Conservation (phyloP, 768 basidiomycete genomes). For the Rhodotorula diobovata region DNA sequence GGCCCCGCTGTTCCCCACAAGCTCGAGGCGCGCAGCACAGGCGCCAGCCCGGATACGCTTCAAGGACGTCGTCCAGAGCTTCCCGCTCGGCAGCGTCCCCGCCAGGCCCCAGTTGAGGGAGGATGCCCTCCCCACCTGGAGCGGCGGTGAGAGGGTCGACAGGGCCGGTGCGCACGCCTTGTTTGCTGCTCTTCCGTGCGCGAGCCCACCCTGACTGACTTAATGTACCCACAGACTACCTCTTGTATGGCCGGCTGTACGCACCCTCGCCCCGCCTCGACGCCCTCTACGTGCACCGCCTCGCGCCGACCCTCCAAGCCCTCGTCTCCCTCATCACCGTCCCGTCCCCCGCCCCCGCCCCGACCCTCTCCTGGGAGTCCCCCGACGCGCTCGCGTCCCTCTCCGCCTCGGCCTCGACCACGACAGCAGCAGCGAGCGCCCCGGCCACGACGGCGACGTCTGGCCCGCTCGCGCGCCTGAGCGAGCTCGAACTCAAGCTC, state of each 20-base stretch:
- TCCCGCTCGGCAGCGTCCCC: slow-evolving; percentile 77
- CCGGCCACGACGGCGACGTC: slow-evolving; percentile 51
- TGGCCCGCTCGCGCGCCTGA: slow-evolving; percentile 48
- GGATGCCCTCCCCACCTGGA: slow-evolving; percentile 60
- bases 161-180: slow-evolving; percentile 70
- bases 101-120: slow-evolving; percentile 69
- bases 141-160: slow-evolving; percentile 72
- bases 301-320: slow-evolving; percentile 72
- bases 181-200: neutral
- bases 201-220: too few species aligned
- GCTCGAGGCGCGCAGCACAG: slow-evolving; percentile 50
- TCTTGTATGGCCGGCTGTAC: slow-evolving; percentile 86
- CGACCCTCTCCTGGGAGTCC: slow-evolving; percentile 31
- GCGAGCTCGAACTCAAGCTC: slow-evolving; percentile 66
- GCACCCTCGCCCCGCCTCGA: slow-evolving; percentile 83
- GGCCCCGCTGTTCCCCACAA: slow-evolving; percentile 60
- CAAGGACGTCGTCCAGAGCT: slow-evolving; percentile 84
- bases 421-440: slow-evolving; percentile 46
- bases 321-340: slow-evolving; percentile 83
- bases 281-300: slow-evolving; percentile 76
- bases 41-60: slow-evolving; percentile 68
- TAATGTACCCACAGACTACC: slow-evolving; percentile 88
- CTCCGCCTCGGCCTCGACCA: slow-evolving; percentile 52
- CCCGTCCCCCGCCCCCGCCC: slow-evolving; percentile 28
- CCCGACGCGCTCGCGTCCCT: slow-evolving; percentile 46